phyloP scores from a whole-genome alignment of 106 monocot species.

The Allium cepa region DNA sequence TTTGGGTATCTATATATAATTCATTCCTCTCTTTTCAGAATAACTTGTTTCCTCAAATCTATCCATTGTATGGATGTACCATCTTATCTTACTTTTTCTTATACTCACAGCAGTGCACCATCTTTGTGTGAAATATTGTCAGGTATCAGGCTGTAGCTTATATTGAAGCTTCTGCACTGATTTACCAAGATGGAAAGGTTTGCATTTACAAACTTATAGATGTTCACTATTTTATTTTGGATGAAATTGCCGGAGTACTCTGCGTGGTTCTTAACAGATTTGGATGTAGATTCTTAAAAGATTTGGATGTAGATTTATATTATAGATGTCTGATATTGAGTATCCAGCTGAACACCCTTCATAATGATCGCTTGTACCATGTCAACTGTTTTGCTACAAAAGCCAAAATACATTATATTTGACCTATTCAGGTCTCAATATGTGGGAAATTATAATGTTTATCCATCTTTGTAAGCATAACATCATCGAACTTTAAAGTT shows the following conservation, averaged over 20 bases:
- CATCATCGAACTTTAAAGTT: no score
- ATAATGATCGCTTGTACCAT: no score
- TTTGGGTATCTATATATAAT: constrained; percentile 52
- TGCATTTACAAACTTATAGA: constrained; percentile 4
- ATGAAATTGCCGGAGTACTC: neutral
- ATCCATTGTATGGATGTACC: neutral
- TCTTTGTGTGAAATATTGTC: constrained; percentile 13
- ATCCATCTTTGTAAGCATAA: no score
- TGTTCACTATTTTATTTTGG: constrained; percentile 1
- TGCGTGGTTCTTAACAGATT: neutral
- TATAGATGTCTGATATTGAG: no score
- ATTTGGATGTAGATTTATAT: no score
- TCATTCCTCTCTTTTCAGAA: neutral
- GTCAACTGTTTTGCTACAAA: no score
- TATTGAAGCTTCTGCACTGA: constrained; percentile 95
- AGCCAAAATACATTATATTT: no score
- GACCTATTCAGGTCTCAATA: no score
- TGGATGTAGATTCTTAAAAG: no score
- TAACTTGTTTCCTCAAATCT: neutral
- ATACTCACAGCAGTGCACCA: neutral
- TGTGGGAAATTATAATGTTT: no score
- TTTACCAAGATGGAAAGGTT: constrained; percentile 99
- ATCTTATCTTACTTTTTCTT: no score
- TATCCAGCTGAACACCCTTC: no score
- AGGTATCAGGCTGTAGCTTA: constrained; percentile 98